Conservation (phyloP, 441 rosid species). For the Francoa sonchifolia region DNA sequence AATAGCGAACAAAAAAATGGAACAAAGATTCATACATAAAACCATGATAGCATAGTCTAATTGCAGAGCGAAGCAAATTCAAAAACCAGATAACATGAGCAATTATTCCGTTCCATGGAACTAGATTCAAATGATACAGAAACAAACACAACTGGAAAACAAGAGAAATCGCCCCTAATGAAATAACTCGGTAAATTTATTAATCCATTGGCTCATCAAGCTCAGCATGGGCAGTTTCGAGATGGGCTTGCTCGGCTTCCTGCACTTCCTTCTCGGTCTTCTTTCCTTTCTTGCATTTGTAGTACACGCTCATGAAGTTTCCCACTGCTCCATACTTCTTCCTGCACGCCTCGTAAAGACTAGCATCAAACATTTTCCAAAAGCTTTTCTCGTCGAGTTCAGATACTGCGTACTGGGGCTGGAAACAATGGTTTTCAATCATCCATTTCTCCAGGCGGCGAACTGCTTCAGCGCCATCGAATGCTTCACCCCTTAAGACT, state of each 20-base stretch:
- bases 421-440: slow-evolving; percentile 83
- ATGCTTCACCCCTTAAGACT: slow-evolving; percentile 78
- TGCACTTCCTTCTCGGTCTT: slow-evolving; percentile 97
- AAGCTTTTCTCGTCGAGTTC: slow-evolving; percentile 81
- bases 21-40: no score
- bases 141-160: no score
- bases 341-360: slow-evolving; percentile 70
- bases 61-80: no score
- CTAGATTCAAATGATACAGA: no score
- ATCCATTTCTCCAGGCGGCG: slow-evolving; percentile 82
- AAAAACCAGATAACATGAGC: no score
- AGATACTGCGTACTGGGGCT: slow-evolving; percentile 94
- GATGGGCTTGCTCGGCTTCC: slow-evolving; percentile 85
- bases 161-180: no score
- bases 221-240: slow-evolving; percentile 72
- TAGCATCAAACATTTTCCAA: slow-evolving; percentile 97
- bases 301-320: slow-evolving; percentile 93
- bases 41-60: no score
- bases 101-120: no score
- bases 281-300: slow-evolving; percentile 94
- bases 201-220: slow-evolving; percentile 22
- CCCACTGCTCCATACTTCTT: slow-evolving; percentile 85
- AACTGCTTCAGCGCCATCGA: slow-evolving; percentile 77
- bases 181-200: no score
- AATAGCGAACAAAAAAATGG: no score